Evolutionary conservation across 805 yeast species (phyloP).

Genomic region (Candida insectorum): DNA sequence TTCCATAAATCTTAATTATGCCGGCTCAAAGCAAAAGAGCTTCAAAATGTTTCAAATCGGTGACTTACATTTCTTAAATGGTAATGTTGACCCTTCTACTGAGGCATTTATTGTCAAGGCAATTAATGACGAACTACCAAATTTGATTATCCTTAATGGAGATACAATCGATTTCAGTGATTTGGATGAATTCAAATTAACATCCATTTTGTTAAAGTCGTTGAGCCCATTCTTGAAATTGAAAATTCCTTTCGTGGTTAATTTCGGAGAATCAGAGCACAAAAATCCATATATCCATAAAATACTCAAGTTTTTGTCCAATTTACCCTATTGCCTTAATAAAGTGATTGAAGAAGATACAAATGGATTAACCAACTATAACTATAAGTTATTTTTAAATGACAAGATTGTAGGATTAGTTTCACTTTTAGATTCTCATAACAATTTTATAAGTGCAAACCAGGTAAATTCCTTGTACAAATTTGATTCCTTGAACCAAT

Average conservation of each 20-base stretch:
- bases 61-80: slow-evolving; percentile 32
- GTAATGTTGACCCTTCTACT: slow-evolving; percentile 24
- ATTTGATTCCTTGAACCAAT: slow-evolving; percentile 10
- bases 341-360: not conserved
- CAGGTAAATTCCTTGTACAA: slow-evolving; percentile 36
- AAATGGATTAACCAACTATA: slow-evolving; percentile 38
- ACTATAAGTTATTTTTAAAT: slow-evolving; percentile 19
- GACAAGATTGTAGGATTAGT: slow-evolving; percentile 20
- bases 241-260: slow-evolving; percentile 30
- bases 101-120: slow-evolving; percentile 25
- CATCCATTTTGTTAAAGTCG: slow-evolving; percentile 29
- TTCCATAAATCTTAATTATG: not conserved
- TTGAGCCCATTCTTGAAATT: slow-evolving; percentile 26
- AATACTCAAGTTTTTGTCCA: slow-evolving; percentile 21
- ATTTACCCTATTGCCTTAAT: slow-evolving; percentile 38
- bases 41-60: slow-evolving; percentile 36
- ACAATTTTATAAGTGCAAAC: slow-evolving; percentile 23
- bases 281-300: slow-evolving; percentile 3
- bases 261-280: slow-evolving; percentile 37
- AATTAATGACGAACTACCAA: slow-evolving; percentile 26
- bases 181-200: slow-evolving; percentile 15
- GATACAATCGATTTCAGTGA: slow-evolving; percentile 29
- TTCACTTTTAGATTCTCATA: slow-evolving; percentile 33
- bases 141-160: slow-evolving; percentile 38
- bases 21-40: slow-evolving; percentile 5